Conservation (phyloP, 2,329 filamentous ascomycete genomes). For the Exutisphaerella laricina region DNA sequence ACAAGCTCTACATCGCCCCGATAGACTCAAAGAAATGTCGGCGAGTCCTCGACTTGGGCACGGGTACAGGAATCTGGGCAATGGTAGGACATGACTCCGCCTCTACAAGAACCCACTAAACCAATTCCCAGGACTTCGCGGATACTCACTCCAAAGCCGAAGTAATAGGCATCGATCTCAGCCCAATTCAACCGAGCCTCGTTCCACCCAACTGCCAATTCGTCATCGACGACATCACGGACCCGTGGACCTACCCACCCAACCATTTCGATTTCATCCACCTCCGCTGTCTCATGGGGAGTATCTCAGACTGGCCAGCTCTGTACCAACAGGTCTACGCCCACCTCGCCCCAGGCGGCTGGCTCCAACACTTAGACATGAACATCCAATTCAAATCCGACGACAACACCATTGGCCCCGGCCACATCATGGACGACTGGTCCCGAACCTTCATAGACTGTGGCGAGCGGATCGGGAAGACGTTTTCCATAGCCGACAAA, state of each 20-base stretch:
- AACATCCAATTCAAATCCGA: slow-evolving; percentile 4
- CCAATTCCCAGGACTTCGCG: too few relatives aligned
- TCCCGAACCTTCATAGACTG: slow-evolving; percentile 3
- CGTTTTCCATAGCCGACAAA: slow-evolving; percentile 2
- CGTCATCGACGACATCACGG: slow-evolving; percentile 4
- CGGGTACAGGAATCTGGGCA: slow-evolving; percentile 7
- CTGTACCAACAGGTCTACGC: slow-evolving; percentile 1
- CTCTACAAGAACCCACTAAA: too few relatives aligned
- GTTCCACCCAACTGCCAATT: slow-evolving; percentile 7
- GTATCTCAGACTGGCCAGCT: slow-evolving; percentile 3
- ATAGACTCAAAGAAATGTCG: slow-evolving; percentile 1
- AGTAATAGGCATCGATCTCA: slow-evolving; percentile 4
- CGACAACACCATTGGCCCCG: background rate
- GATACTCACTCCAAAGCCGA: background rate
- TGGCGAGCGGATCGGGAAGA: slow-evolving; percentile 8
- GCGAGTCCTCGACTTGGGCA: slow-evolving; percentile 6
- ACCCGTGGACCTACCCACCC: slow-evolving; percentile 2
- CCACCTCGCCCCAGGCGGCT: background rate
- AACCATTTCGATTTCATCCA: slow-evolving; percentile 7
- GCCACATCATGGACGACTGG: slow-evolving; percentile 4
- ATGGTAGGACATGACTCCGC: too few relatives aligned
- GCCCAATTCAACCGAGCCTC: slow-evolving; percentile 1
- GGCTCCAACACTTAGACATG: slow-evolving; percentile 4
- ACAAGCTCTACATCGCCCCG: slow-evolving; percentile 6
- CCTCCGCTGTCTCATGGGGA: slow-evolving; percentile 3